phyloP scores from a whole-genome alignment of 2,329 filamentous ascomycete genomes.

The Pleoardoris graminearum region DNA sequence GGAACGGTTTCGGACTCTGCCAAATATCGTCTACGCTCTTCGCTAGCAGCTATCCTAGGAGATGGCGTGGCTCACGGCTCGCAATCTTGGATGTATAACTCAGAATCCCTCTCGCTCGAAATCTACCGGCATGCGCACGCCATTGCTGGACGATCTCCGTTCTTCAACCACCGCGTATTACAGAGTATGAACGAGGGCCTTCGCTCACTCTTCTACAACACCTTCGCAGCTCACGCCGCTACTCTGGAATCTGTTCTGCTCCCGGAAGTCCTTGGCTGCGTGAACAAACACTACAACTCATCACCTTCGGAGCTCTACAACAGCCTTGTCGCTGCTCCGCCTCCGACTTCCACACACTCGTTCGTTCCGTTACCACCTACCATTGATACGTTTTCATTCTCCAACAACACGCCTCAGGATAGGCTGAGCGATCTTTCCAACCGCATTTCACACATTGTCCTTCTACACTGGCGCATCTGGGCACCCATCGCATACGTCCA shows the following conservation, averaged over 20 bases:
- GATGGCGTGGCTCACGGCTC: conserved; percentile 31
- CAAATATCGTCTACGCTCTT: conserved; percentile 31
- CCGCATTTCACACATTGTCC: conserved; percentile 77
- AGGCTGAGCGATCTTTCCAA: conserved; percentile 69
- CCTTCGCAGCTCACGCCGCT: conserved; percentile 37
- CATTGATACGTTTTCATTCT: conserved; percentile 25
- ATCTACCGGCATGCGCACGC: conserved; percentile 49
- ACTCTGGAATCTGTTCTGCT: conserved; percentile 33
- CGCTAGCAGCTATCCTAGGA: conserved; percentile 48
- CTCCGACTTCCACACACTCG: conserved; percentile 11
- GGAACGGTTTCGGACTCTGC: conserved; percentile 24
- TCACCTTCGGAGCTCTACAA: conserved; percentile 52
- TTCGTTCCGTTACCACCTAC: conserved; percentile 27
- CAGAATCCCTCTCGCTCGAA: conserved; percentile 51
- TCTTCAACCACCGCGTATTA: conserved; percentile 41
- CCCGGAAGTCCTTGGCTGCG: conserved; percentile 29
- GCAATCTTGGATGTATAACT: conserved; percentile 45
- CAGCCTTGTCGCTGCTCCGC: conserved; percentile 38
- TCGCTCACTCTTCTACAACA: conserved; percentile 36
- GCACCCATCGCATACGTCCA: conserved; percentile 68
- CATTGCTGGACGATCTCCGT: conserved; percentile 31
- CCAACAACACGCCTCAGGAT: conserved; percentile 16
- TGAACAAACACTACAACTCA: conserved; percentile 38
- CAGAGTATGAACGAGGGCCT: conserved; percentile 43
- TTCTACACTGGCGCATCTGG: conserved; percentile 92